Conservation (phyloP, 139 green algal species). For the Coelastrella sp. region DNA sequence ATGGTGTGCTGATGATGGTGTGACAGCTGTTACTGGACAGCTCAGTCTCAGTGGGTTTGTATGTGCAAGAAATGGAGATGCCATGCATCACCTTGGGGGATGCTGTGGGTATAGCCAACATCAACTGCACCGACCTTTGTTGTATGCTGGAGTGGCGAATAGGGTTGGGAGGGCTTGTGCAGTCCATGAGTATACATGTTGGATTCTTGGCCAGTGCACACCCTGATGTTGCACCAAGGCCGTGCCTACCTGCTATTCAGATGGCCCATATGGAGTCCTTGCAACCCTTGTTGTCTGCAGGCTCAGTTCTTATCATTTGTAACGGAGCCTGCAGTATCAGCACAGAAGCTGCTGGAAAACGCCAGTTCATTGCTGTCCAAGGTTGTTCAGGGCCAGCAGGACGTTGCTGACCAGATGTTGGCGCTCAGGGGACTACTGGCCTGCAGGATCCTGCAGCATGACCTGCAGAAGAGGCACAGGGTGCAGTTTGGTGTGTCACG, state of each 20-base stretch:
- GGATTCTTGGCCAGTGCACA: no score
- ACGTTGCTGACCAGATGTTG: slow-evolving; percentile 50
- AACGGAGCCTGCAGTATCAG: background rate
- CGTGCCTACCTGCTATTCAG: background rate
- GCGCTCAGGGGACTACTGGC: slow-evolving; percentile 67
- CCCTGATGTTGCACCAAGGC: background rate
- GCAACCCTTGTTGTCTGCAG: background rate
- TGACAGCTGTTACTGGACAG: no score
- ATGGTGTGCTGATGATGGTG: no score
- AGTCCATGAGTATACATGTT: no score
- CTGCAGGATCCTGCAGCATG: slow-evolving; percentile 59
- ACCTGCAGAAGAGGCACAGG: slow-evolving; percentile 57
- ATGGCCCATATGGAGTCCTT: background rate
- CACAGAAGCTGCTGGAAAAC: background rate
- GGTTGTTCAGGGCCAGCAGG: slow-evolving; percentile 34
- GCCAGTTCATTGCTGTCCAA: background rate
- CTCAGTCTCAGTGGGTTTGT: no score
- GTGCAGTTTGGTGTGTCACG: slow-evolving; percentile 63
- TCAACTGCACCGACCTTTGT: no score
- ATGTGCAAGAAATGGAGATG: no score
- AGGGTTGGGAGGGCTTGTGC: no score
- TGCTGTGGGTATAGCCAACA: no score
- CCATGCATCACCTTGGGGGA: no score
- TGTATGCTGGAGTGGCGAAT: no score
- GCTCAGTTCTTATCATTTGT: background rate